Evolutionary conservation across 139 green algal species (phyloP).

Genomic region (Closterium sp.): DNA sequence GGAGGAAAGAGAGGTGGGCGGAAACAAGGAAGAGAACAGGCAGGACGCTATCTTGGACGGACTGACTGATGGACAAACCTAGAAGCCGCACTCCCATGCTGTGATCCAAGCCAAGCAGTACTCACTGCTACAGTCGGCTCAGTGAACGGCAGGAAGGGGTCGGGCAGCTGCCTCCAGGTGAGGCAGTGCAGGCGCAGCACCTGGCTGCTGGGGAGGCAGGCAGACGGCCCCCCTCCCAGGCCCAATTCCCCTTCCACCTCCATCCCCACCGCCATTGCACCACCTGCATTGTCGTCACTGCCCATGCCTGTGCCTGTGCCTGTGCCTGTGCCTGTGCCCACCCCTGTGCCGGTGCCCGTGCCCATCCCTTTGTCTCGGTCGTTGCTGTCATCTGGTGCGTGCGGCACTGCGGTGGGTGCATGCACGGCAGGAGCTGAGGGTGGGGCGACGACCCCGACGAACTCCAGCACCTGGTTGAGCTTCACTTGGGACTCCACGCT

Average conservation of each 20-base stretch:
- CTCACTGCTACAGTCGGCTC: not conserved
- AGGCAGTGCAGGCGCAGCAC: conserved; percentile 44
- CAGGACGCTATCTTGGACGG: not conserved
- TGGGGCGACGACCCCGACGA: conserved; percentile 11
- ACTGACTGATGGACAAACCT: not conserved
- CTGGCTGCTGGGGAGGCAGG: conserved; percentile 2
- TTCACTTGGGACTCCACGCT: conserved; percentile 20
- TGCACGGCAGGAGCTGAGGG: not conserved
- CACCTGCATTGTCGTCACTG: too few relatives aligned
- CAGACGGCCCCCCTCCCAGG: not conserved
- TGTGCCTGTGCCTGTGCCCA: not conserved
- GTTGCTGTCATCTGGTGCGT: not conserved
- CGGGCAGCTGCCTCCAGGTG: conserved; percentile 15
- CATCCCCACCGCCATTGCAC: not conserved
- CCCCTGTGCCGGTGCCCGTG: not conserved
- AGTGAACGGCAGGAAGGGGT: not conserved
- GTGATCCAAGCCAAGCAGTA: not conserved
- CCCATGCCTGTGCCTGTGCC: not conserved
- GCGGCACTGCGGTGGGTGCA: not conserved
- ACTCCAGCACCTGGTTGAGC: conserved; percentile 45
- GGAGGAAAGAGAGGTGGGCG: not conserved
- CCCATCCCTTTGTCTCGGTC: not conserved
- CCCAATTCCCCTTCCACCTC: not conserved
- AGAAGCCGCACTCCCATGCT: not conserved
- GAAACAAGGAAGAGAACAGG: not conserved